Evolutionary conservation across 2,329 filamentous ascomycete species (phyloP).

Genomic region (Plectosphaerella sp.): DNA sequence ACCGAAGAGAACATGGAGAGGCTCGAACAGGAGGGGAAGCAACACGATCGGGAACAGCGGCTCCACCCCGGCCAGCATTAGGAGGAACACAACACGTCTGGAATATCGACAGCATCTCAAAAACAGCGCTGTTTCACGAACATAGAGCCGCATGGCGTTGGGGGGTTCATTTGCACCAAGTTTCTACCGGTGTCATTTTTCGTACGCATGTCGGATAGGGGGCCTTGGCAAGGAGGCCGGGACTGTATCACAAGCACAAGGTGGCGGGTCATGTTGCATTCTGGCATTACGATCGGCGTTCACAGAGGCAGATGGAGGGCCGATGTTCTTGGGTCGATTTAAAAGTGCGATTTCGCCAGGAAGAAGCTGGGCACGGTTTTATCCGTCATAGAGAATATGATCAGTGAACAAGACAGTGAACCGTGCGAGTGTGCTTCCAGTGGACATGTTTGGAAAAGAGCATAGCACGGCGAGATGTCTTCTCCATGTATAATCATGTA

Average conservation of each 20-base stretch:
- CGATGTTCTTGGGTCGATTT: slow-evolving; percentile 27
- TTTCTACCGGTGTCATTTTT: not conserved
- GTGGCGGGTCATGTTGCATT: slow-evolving; percentile 11
- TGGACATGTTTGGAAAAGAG: no score
- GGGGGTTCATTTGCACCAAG: not conserved
- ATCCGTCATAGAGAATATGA: slow-evolving; percentile 6
- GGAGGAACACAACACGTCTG: slow-evolving; percentile 3
- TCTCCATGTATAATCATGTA: no score
- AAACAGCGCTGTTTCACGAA: not conserved
- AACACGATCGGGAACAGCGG: slow-evolving; percentile 1
- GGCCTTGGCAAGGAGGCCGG: not conserved
- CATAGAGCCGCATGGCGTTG: not conserved
- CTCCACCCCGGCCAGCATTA: not conserved
- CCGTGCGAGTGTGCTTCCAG: no score
- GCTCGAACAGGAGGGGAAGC: slow-evolving; percentile 30
- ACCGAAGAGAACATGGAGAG: slow-evolving; percentile 51
- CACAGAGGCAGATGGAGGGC: not conserved
- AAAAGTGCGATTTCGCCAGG: no score
- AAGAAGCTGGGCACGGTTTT: not conserved
- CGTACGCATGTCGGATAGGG: not conserved
- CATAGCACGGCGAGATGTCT: no score
- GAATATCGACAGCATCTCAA: not conserved
- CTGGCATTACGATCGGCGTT: slow-evolving; percentile 12
- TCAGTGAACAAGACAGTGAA: no score
- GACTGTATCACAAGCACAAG: not conserved